Evolutionary conservation across 106 monocot species (phyloP), one percentile per base, ranked within the genome.

Genomic region (Apostasia ramifera): DNA sequence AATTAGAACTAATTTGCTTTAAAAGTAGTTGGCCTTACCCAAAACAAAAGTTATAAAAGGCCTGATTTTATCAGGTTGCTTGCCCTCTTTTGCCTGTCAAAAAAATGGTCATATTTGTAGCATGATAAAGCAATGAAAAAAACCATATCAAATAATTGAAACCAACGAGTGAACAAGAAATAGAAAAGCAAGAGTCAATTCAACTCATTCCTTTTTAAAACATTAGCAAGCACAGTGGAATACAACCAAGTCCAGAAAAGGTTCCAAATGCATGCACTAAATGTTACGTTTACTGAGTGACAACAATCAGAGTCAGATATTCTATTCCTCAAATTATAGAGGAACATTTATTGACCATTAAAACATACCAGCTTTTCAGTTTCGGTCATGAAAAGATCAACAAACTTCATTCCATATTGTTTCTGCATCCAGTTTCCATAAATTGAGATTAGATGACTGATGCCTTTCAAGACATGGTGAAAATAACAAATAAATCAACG

Each of bases 1-100:
- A 6, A 61, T 40, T 38, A 40, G 45, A 40, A 8, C 10, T 44
- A 44, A 52, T 7, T 39, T 15, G 26, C 0, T 55, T 57, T 10
- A 7, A 12, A 10, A 59, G n/a, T 40, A 57, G 26, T 37, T 1
- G 41, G 26, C 2, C 62, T 75, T 75, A 93, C 92, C 92, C 53
- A 93, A 60, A 15, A 93, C 86, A 76, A 93, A 93, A 40, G 88
- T 70, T 77, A 93, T 93, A 55, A 88, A 83, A 44, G 79, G 77
- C 46, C 44, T 79, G 45, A 6, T 77, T 13, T 6, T 3, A 5
- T 63, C 72, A 57, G 73, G 45, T 56, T 53, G 45, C 13, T 52
- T 66, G n/a, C 44, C 67, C 13, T 66, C 80, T 66, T 63, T 74
- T n/a, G 44, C 88, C 92, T 92, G 57, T 70, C 81, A 2, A 8